Conservation (phyloP, 305 asterid genomes). For the Solanum chacoense region DNA sequence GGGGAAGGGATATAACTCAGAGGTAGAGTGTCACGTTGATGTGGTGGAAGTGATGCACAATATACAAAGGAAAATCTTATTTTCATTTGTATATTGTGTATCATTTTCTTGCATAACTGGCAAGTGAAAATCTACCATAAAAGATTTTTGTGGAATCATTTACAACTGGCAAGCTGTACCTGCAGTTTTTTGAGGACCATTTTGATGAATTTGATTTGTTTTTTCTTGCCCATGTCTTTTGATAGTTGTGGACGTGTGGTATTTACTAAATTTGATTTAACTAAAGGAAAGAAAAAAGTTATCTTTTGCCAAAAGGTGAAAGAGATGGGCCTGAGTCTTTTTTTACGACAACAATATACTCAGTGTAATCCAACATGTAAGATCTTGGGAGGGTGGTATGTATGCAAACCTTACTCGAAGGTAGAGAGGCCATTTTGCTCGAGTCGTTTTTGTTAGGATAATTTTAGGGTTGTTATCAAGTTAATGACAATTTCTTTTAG, state of each 20-base stretch:
- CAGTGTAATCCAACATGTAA: not conserved
- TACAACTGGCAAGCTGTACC: not conserved
- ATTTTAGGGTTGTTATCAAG: not conserved
- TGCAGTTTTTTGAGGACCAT: not conserved
- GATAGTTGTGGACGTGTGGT: not conserved
- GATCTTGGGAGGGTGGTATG: not conserved
- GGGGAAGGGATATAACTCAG: not conserved
- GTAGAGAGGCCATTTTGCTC: not conserved
- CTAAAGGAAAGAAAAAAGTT: not conserved
- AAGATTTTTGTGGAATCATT: not conserved
- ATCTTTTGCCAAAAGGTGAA: not conserved
- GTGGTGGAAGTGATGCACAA: not conserved
- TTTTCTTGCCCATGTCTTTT: not conserved
- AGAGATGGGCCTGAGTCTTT: not conserved
- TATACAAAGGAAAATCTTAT: not conserved
- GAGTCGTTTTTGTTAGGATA: not conserved
- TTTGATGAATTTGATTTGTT: not conserved
- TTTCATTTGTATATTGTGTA: not conserved
- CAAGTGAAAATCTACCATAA: not conserved
- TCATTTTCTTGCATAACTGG: not conserved
- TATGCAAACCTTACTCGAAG: not conserved
- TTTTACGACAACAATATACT: not conserved
- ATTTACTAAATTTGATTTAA: not conserved
- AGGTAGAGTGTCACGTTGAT: not conserved
- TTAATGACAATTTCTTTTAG: not conserved